Conservation (phyloP, 371 early-diverging fungal species). For the Mortierella sp. region DNA sequence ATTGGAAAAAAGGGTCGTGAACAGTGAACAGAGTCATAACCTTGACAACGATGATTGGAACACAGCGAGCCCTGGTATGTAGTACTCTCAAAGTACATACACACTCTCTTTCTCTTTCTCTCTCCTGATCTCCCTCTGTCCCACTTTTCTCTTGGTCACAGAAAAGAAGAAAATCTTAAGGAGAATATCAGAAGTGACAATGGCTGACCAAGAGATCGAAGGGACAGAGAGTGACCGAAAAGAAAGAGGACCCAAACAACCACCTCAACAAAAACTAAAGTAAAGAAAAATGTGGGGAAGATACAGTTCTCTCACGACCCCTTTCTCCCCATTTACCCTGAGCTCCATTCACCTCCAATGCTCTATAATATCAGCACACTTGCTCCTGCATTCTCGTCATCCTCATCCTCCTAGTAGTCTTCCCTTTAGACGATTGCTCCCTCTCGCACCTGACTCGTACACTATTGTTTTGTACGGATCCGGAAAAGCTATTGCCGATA, state of each 20-base stretch:
- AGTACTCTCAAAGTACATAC: neutral
- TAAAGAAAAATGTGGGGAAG: neutral
- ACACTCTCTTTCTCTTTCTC: neutral
- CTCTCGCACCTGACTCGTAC: neutral
- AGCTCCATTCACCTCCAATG: neutral
- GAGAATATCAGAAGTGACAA: constrained; percentile 2
- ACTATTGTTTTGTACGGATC: neutral
- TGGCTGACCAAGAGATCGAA: neutral
- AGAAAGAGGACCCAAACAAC: neutral
- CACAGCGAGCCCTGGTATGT: constrained; percentile 3
- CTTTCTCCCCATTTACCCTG: neutral
- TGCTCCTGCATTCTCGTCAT: too few relatives aligned
- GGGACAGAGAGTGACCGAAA: constrained; percentile 4
- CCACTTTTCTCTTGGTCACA: neutral
- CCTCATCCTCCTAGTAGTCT: neutral
- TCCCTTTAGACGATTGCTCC: neutral
- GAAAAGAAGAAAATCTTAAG: neutral
- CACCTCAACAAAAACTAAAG: neutral
- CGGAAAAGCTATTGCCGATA: neutral
- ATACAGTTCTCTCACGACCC: neutral
- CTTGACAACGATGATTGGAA: neutral
- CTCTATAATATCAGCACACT: neutral
- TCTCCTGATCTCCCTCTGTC: neutral
- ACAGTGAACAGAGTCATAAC: neutral
- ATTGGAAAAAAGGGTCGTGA: neutral